A percentile compares a stretch with the other conserved stretches of the same genome.
Conservation (phyloP, 2,329 filamentous ascomycete species). For the Pseudodiploospora longispora region DNA sequence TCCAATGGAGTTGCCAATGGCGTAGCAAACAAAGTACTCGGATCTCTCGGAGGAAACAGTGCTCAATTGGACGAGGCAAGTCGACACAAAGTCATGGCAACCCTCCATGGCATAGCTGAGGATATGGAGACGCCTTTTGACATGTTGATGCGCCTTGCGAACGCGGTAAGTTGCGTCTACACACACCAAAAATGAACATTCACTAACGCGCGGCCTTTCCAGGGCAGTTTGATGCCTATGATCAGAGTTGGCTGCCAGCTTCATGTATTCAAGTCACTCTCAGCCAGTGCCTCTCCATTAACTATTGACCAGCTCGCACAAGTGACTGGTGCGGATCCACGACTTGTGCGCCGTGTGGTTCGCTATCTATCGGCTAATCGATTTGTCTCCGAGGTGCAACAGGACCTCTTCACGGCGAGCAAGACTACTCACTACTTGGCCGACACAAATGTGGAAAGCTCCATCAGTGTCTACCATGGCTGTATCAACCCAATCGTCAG, state of each 20-base stretch:
- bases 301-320: constrained; percentile 12
- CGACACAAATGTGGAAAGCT: constrained; percentile 17
- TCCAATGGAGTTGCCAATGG: no score
- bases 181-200: background rate
- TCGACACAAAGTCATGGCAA: background rate
- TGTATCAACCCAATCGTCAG: constrained; percentile 16
- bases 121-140: constrained; percentile 4
- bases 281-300: constrained; percentile 10
- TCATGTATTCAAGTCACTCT: constrained; percentile 12
- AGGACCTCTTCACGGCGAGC: constrained; percentile 21
- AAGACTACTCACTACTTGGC: constrained; percentile 19
- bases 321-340: constrained; percentile 16
- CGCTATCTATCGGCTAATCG: constrained; percentile 23
- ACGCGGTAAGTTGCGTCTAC: constrained; percentile 1
- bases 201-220: no score
- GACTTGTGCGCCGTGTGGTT: constrained; percentile 22
- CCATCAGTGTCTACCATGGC: constrained; percentile 17
- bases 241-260: constrained; percentile 11
- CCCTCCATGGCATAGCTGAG: no score
- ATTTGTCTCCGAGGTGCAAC: constrained; percentile 18
- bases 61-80: constrained; percentile 3
- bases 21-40: no score
- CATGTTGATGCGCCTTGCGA: constrained; percentile 5
- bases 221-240: background rate
- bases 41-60: no score